Evolutionary conservation across 768 basidiomycete genomes (phyloP), one percentile per base, ranked within the genome.

Genomic region (Trametes maxima): DNA sequence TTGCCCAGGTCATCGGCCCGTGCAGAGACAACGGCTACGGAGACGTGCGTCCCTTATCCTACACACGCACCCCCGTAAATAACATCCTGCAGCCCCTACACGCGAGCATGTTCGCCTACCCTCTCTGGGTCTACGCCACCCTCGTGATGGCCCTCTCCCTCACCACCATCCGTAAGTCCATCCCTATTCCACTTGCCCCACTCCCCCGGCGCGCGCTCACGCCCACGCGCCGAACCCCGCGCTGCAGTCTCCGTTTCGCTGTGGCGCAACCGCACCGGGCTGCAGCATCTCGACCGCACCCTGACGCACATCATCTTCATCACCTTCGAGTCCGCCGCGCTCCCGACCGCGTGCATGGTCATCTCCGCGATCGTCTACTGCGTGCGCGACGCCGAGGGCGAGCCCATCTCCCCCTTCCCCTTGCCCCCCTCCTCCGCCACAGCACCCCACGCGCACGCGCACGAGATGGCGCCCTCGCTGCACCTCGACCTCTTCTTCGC

Each of bases 111-210:
- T 68, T 57, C 54, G 66, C 63, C 8, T 67, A 64, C 45, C 66
- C 66, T 5, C 42, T 63, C 36, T 66, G 65, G 65, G 63, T 62
- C 8, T 60, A 55, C 47, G 51, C 28, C 16, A 63, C 49, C 10
- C 52, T 50, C 80, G 81, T 73, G 12, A 74, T 82, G 16, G 79
- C 82, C 51, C 48, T 79, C 12, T 66, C 70, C 3, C 69, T 82
- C 36, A 76, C 80, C 13, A 59, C 67, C 12, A 76, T 79, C 33
- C 65, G 81, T 80, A 64, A 43, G 77, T 62, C 25, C 36, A 17
- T 40, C 16, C 17, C 16, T 6, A 25, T 5, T 13, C 39, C 22
- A 3, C 19, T 13, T 13, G n/a, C 19, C 8, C 3, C 40, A 4
- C 35, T 33, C 21, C 44, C 16, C 6, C 24, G 42, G 13, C 4